Conservation (phyloP, 192 early-diverging fungal genomes). For the Entomortierella beljakovae region DNA sequence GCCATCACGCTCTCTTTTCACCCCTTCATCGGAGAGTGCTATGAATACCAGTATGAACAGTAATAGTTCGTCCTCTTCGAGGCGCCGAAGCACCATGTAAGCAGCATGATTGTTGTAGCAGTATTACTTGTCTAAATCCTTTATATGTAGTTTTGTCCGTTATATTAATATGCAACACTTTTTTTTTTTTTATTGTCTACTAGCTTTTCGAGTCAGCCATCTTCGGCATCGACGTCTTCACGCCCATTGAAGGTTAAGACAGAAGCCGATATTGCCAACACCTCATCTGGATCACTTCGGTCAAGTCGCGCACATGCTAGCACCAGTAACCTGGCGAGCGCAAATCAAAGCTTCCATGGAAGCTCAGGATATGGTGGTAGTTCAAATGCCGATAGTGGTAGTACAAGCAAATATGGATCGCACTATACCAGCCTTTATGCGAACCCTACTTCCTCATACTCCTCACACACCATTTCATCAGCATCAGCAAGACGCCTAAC, state of each 20-base stretch:
- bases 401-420: slow-evolving; percentile 38
- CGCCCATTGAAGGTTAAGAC: slow-evolving; percentile 48
- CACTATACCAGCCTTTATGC: slow-evolving; percentile 44
- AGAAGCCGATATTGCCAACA: slow-evolving; percentile 16
- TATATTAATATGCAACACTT: neutral
- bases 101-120: neutral
- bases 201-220: slow-evolving; percentile 40
- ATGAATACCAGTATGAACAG: slow-evolving; percentile 28
- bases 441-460: slow-evolving; percentile 27
- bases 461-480: slow-evolving; percentile 15
- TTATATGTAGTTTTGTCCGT: no score
- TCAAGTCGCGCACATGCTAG: slow-evolving; percentile 18
- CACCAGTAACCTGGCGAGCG: neutral
- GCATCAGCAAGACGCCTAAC: slow-evolving; percentile 30
- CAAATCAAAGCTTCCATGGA: slow-evolving; percentile 37
- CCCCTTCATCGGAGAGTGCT: slow-evolving; percentile 5
- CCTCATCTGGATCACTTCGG: slow-evolving; percentile 34
- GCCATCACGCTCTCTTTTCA: slow-evolving; percentile 53
- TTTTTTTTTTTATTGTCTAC: neutral
- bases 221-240: slow-evolving; percentile 9
- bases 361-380: slow-evolving; percentile 9
- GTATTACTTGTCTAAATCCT: no score
- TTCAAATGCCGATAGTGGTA: slow-evolving; percentile 7
- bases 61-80: slow-evolving; percentile 28
- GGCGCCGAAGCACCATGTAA: slow-evolving; percentile 45